Evolutionary conservation across 768 basidiomycete species (phyloP), one percentile per base, ranked within the genome.

Genomic region (Kwoniella dendrophila): DNA sequence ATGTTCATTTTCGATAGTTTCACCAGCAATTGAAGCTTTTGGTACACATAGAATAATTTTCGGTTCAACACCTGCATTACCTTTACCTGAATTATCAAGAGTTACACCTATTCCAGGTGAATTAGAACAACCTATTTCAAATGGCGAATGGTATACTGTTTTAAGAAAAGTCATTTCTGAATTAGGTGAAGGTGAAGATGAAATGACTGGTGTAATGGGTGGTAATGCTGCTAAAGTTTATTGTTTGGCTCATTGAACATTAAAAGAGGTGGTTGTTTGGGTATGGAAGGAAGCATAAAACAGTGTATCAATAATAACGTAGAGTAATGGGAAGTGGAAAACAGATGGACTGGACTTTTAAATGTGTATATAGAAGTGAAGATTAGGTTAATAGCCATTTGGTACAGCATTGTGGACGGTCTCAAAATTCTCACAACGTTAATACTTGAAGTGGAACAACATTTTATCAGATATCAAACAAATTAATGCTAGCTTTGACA

Each of bases 11-110:
- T 12, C 16, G 11, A 7, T 58, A 78, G 76, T 74, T 22, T 70
- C 71, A 0, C 74, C 73, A 32, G 71, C 74, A 0, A 73, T 78
- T 59, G 76, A 78, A 61, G 60, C 69, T 18, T 74, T 78, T 59
- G 76, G 76, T 1, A 69, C 71, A 12, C 76, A 78, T 44, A 67
- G 76, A 26, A 62, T 78, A 34, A 62, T 75, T 53, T 78, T 71
- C 50, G 76, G 76, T 8, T 70, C 74, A 0, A 62, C 64, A 33
- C 63, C 72, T 11, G 63, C 70, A 22, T 52, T 71, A 22, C 62
- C 69, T 5, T 47, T 69, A 3, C 2, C 52, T 0, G 44, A 51
- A 14, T 51, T 71, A 14, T 34, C 55, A 8, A 47, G 56, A 26
- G 61, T 43, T 0, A 57, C 54, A 6, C 41, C 36, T 3, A 44